These are phyloP conservation scores for Centaurea solstitialis DNA, from an alignment of 129 eudicot genomes.

Conservation along the genomic window DNA sequence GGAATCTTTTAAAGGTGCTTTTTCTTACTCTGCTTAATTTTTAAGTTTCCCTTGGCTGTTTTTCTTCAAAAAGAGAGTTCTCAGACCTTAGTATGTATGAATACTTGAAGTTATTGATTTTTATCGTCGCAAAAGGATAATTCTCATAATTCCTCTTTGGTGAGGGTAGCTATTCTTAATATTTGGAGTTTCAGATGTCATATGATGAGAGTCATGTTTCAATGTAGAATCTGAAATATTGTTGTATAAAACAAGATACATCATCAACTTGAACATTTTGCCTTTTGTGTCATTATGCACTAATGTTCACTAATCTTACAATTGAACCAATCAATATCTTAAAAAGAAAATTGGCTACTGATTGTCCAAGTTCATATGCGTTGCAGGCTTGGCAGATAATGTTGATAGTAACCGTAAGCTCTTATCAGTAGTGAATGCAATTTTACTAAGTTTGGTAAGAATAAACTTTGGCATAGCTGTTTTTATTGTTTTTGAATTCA, in stretches of 20 bases:
- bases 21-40: constrained; percentile 8
- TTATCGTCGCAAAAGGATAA: not conserved
- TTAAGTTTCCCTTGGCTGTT: not conserved
- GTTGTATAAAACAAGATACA: not conserved
- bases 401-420: constrained; percentile 81
- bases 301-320: not conserved
- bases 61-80: not conserved
- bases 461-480: constrained; percentile 11
- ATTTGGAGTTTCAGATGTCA: constrained; percentile 7
- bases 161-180: not conserved
- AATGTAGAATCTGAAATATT: not conserved
- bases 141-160: not conserved
- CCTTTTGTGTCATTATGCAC: not conserved
- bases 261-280: not conserved
- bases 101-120: constrained; percentile 1
- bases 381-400: constrained; percentile 71
- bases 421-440: constrained; percentile 64
- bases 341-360: not conserved
- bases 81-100: constrained; percentile 4
- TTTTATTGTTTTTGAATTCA: not conserved
- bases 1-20: constrained; percentile 68
- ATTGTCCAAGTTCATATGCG: not conserved
- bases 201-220: not conserved
- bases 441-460: constrained; percentile 75
- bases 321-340: constrained; percentile 9